Percentiles rank a stretch among this genome's conserved stretches.
phyloP scores from a whole-genome alignment of 176 grass and related monocot species.

The sorghum (Sorghum bicolor) region DNA sequence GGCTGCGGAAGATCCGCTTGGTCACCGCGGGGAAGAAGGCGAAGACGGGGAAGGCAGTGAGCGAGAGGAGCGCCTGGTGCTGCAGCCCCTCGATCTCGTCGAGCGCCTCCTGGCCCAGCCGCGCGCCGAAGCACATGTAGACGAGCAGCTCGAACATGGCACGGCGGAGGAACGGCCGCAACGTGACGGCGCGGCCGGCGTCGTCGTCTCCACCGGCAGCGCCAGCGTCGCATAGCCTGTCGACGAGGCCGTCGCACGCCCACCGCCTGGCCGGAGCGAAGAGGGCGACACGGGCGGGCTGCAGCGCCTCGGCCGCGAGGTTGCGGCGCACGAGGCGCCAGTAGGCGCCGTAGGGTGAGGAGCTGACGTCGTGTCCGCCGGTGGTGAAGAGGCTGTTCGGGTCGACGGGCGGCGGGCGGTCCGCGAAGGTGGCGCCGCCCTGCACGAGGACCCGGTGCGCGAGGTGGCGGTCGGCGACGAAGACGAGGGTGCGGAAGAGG shows the following conservation, averaged over 20 bases:
- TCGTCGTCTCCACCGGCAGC: neutral
- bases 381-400: neutral
- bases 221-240: neutral
- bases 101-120: constrained; percentile 15
- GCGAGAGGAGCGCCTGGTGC: neutral
- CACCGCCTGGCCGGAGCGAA: constrained; percentile 26
- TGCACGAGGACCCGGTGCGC: constrained; percentile 35
- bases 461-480: constrained; percentile 50
- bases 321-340: constrained; percentile 60
- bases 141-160: constrained; percentile 62
- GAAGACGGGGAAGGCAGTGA: constrained; percentile 44
- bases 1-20: constrained; percentile 45
- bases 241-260: constrained; percentile 36
- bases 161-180: constrained; percentile 19
- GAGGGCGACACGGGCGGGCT: neutral
- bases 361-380: constrained; percentile 39
- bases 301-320: constrained; percentile 40
- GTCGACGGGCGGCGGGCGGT: constrained; percentile 12
- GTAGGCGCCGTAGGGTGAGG: constrained; percentile 35
- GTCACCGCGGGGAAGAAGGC: constrained; percentile 51
- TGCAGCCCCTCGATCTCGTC: constrained; percentile 41
- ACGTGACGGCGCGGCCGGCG: neutral
- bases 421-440: constrained; percentile 32
- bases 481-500: constrained; percentile 38
- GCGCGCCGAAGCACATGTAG: constrained; percentile 64